phyloP scores from a whole-genome alignment of 768 basidiomycete species.

The Boletus rubropictus region DNA sequence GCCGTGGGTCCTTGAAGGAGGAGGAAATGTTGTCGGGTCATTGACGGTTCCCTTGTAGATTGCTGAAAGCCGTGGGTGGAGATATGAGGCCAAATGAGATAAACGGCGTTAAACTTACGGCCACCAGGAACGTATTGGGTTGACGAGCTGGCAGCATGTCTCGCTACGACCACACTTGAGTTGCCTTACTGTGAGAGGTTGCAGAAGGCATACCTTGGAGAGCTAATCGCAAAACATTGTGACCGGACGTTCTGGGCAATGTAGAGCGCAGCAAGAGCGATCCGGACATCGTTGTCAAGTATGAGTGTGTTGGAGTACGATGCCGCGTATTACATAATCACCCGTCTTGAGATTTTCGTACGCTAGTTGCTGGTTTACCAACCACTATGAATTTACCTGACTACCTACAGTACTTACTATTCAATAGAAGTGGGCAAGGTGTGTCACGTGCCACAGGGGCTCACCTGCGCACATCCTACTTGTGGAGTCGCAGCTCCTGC shows the following conservation, averaged over 20 bases:
- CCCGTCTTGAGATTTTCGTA: no score
- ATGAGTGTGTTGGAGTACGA: no score
- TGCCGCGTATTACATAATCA: no score
- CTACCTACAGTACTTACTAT: no score
- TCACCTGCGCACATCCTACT: no score
- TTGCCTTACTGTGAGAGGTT: neutral
- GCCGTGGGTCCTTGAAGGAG: constrained; percentile 74
- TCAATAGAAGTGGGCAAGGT: no score
- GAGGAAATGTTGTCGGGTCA: constrained; percentile 87
- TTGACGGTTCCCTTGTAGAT: constrained; percentile 90
- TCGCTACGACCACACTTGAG: constrained; percentile 26
- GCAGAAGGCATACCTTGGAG: constrained; percentile 34
- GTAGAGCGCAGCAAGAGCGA: constrained; percentile 46
- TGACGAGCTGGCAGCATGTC: constrained; percentile 34
- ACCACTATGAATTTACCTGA: no score
- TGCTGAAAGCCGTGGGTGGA: constrained; percentile 39
- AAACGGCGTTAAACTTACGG: constrained; percentile 41
- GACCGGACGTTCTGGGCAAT: constrained; percentile 39
- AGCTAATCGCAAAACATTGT: constrained; percentile 36
- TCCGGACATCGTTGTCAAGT: constrained; percentile 43
- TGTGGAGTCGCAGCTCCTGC: no score
- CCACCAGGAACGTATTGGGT: constrained; percentile 60
- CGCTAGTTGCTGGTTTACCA: no score
- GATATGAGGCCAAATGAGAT: neutral
- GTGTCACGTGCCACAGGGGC: no score